Evolutionary conservation across 495 filamentous ascomycete genomes (phyloP), one percentile per base, ranked within the genome.

Genomic region (Aspergillus nanangensis): DNA sequence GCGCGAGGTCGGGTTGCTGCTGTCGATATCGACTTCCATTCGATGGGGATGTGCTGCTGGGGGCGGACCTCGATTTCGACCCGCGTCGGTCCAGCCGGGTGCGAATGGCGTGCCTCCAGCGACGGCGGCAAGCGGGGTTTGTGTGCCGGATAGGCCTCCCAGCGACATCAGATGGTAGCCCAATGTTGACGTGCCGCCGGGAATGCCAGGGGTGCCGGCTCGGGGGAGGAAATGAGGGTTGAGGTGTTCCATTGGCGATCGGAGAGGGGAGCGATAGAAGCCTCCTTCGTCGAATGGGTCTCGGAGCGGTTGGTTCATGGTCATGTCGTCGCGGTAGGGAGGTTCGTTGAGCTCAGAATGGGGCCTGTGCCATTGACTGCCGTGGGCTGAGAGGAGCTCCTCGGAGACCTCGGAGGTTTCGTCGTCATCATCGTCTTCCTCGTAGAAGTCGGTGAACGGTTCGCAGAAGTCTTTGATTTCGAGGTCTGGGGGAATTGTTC

Each of bases 401-500:
- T 70, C 68, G 2, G 65, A 69, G 8, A 59, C 57, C 21, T 79
- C 79, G 11, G 68, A 70, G 13, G 60, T 53, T 20, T 64, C 53
- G 35, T 64, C 53, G 35, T 67, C 65, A 68, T 76, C 75, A 9
- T 81, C 74, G 38, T 88, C 84, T 53, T 88, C 86, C 55, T 96
- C 94, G 70, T 99, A 99, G 58, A 99, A 99, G 51, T 97, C 93
- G 3, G 88, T 80, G 37, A 96, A 79, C 0, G 93, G 93, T 63
- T 97, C 92, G 56, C 91, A 92, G 47, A 99, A 88, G 55, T 96
- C 92, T 67, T 96, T 96, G 34, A 99, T 81, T 61, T 94, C 89
- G 19, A 99, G 71, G 47, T 89, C 80, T 1, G 93, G 93, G 1
- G 83, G 74, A 38, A 93, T 80, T 2, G 71, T 79, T 17, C 93